Percentiles rank a stretch among this genome's conserved stretches.
Evolutionary conservation across 2,329 filamentous ascomycete species (phyloP).

Genomic region (Exophiala lecanii-corni): DNA sequence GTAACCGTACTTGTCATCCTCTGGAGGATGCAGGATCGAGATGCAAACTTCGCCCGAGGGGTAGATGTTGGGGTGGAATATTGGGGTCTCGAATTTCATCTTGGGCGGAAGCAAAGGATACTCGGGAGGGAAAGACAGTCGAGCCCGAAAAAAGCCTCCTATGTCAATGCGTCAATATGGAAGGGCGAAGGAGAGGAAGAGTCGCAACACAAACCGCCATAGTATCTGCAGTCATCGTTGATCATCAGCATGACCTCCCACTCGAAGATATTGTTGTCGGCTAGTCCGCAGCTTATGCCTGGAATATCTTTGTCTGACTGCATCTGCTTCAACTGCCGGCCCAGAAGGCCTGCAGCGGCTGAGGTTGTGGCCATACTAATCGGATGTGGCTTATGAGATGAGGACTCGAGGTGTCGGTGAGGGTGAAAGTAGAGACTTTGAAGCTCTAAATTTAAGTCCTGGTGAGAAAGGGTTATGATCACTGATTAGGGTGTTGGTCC

Average conservation of each 20-base stretch:
- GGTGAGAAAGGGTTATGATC: no score
- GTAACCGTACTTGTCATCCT: constrained; percentile 91
- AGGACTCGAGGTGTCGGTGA: no score
- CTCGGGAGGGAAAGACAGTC: constrained; percentile 73
- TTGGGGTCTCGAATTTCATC: constrained; percentile 77
- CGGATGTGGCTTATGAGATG: background rate
- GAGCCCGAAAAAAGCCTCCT: constrained; percentile 91
- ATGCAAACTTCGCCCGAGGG: constrained; percentile 85
- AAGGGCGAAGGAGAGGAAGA: background rate
- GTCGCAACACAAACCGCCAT: constrained; percentile 64
- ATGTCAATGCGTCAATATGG: constrained; percentile 10
- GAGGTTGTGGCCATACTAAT: constrained; percentile 38
- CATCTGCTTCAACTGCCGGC: constrained; percentile 89
- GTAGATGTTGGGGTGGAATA: constrained; percentile 89
- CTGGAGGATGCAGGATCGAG: constrained; percentile 90
- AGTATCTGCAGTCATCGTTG: constrained; percentile 86
- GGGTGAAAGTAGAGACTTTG: no score
- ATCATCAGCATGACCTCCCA: constrained; percentile 99
- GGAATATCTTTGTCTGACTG: constrained; percentile 85
- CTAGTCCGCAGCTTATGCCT: constrained; percentile 87
- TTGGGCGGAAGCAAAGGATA: constrained; percentile 87
- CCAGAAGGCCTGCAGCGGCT: constrained; percentile 68
- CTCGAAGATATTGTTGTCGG: constrained; percentile 83
- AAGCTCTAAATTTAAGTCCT: no score
- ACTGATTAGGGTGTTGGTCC: no score